These are phyloP conservation scores for Arachnomyces sp. DNA, from an alignment of 2,329 filamentous ascomycete species.

Conservation along the genomic window DNA sequence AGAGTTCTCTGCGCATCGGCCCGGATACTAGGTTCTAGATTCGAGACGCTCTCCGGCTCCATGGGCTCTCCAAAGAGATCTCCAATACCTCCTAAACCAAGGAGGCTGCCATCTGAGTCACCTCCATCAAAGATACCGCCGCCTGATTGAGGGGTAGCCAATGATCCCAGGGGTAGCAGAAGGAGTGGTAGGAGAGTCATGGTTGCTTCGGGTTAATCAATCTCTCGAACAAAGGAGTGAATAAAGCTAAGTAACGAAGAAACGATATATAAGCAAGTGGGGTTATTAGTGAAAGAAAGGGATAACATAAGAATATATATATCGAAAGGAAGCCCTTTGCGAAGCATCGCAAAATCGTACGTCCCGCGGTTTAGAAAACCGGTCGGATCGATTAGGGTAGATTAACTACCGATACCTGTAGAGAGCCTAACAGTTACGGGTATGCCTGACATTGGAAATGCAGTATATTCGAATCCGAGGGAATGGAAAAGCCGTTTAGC, in stretches of 20 bases:
- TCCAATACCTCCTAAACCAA: background rate
- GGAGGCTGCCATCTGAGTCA: background rate
- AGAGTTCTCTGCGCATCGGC: conserved; percentile 1
- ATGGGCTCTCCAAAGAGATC: background rate
- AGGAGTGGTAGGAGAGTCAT: conserved; percentile 1
- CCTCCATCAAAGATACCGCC: background rate
- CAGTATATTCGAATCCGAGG: no score
- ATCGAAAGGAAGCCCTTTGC: no score
- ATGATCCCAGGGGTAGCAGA: background rate
- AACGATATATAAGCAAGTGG: no score
- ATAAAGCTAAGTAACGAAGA: background rate
- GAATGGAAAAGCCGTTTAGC: no score
- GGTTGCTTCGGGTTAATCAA: background rate
- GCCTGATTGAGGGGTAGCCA: background rate
- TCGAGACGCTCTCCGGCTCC: background rate
- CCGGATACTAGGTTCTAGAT: background rate
- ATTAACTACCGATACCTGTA: background rate
- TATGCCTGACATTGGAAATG: no score
- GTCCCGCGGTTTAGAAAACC: no score
- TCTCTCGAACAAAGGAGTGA: background rate
- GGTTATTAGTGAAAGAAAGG: background rate
- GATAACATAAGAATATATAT: background rate
- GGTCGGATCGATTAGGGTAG: no score
- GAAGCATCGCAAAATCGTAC: no score
- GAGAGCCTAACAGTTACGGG: background rate